Base-by-base conservation (phyloP, 352 stramenopile species). In the Peronospora belbahrii region DNA sequence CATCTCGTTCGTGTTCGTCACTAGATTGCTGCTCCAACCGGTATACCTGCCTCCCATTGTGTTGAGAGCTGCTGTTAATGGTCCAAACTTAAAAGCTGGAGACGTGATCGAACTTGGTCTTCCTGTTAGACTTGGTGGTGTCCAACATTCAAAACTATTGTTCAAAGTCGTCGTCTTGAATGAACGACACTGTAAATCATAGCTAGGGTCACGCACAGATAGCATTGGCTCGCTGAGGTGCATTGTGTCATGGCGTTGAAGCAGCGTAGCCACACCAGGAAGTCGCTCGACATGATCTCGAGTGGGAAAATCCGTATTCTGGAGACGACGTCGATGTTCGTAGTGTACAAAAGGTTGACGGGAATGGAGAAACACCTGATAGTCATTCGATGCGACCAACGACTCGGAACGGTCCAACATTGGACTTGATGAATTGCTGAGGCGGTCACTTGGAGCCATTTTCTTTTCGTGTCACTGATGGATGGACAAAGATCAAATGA, bases 401-500 rank as follows among this genome's bases (percentile, higher is more conserved):
- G 55, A 52, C 31, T 50, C 40, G 32, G 11, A 27, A 4, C 33
- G 5, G 10, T 34, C 24, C 0, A 31, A 27, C 32, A 39, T 31
- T 10, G 27, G 31, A 36, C 24, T 14, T 1, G 20, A 7, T 0
- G 31, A 33, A 15, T 34, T 32, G 18, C 4, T 17, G 17, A 23
- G 38, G 6, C 17, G 40, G 27, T 64, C 43, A 8, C 30, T 61
- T 36, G 56, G 45, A 10, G 44, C 45, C 51, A 65, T 61, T 45
- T 11, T 17, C 14, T 40, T 10, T 40, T 54, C 25, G 17, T 52
- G 17, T 46, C 30, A 24, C 25, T 10, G 35, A 22, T 17, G 17
- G 43, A 48, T 48, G 28, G 45, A 47, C 43, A 42, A 61, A 53
- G 17, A 39, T 32, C 41, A 46, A 65, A 65, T 57, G 54, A 54